A percentile compares a stretch with the other conserved stretches of the same genome.
Conservation (phyloP, 306 rosid species). For the Calophaca sinica region DNA sequence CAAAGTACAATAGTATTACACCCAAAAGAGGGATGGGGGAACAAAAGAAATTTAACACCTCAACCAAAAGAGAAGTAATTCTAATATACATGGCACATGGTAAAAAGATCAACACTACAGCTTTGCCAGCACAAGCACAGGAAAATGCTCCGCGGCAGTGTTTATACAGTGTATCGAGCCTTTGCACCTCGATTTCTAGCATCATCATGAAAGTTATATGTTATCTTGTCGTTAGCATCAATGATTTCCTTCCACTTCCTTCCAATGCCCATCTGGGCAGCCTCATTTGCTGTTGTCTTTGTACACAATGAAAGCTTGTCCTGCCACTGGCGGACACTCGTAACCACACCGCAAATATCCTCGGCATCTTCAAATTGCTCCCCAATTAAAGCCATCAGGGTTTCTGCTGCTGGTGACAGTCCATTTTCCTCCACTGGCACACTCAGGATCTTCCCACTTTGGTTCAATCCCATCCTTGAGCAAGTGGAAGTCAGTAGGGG, state of each 20-base stretch:
- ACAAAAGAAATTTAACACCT: not conserved
- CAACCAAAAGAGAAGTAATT: constrained; percentile 25
- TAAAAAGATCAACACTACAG: constrained; percentile 28
- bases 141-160: constrained; percentile 38
- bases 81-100: constrained; percentile 38
- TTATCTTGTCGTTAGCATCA: constrained; percentile 74
- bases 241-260: constrained; percentile 97
- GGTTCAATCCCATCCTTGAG: constrained; percentile 91
- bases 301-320: constrained; percentile 95
- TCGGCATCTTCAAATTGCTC: constrained; percentile 93
- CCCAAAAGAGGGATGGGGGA: constrained; percentile 23
- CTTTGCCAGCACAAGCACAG: constrained; percentile 32
- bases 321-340: constrained; percentile 92
- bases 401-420: constrained; percentile 69
- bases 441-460: constrained; percentile 99
- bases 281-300: constrained; percentile 89
- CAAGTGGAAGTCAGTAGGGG: constrained; percentile 85
- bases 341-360: constrained; percentile 95
- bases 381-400: constrained; percentile 92
- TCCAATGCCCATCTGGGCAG: constrained; percentile 95
- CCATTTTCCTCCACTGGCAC: constrained; percentile 98
- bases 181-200: constrained; percentile 70
- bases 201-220: constrained; percentile 84
- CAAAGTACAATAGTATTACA: constrained; percentile 28
- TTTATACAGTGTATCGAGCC: constrained; percentile 73